These are phyloP conservation scores for Henckelia pumila DNA, from an alignment of 257 asterid species.

Conservation along the genomic window DNA sequence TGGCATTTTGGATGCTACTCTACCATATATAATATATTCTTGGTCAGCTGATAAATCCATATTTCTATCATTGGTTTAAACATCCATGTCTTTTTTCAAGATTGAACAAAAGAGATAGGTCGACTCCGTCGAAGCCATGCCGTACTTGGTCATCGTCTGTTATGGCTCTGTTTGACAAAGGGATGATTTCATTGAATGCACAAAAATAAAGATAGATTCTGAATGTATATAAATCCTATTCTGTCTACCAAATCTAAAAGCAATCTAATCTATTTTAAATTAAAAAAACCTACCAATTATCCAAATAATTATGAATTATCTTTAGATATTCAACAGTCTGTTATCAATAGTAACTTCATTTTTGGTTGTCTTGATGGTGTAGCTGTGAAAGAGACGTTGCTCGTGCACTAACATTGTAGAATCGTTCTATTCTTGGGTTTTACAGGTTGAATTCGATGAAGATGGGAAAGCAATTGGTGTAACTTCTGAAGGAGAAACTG, in stretches of 20 bases:
- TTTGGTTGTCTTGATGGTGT: not conserved
- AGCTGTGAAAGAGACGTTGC: constrained; percentile 6
- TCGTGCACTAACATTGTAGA: not conserved
- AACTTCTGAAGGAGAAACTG: constrained; percentile 99
- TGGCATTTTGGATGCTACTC: not conserved
- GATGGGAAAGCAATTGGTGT: constrained; percentile 79
- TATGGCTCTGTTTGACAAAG: no score
- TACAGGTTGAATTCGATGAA: constrained; percentile 81
- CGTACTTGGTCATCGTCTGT: no score
- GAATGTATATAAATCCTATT: no score
- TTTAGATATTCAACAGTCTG: not conserved
- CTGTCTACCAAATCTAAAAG: no score
- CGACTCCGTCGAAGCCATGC: no score
- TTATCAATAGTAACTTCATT: not conserved
- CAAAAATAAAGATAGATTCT: no score
- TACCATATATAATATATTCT: not conserved
- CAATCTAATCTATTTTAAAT: no score
- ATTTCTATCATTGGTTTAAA: not conserved
- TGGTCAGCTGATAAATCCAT: not conserved
- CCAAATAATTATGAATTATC: no score
- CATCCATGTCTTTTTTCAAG: not conserved
- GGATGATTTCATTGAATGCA: no score
- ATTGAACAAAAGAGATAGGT: not conserved
- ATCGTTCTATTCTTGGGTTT: constrained; percentile 9
- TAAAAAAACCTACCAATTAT: no score